Evolutionary conservation across 2,329 filamentous ascomycete genomes (phyloP).

Genomic region (Metarhizium robertsii): DNA sequence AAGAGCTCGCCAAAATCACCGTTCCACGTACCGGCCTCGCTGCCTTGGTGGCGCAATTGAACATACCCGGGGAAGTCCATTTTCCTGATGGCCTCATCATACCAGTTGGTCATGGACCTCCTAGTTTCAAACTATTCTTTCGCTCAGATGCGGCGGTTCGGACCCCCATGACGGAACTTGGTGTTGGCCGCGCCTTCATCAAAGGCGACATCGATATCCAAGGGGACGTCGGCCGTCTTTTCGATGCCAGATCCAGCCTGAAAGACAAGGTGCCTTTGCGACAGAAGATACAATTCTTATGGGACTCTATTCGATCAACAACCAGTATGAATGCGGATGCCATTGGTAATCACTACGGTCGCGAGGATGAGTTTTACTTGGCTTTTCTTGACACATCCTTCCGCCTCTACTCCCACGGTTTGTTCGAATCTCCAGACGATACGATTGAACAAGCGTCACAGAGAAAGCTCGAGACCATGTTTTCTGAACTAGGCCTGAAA

Average conservation of each 20-base stretch:
- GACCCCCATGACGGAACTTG: neutral
- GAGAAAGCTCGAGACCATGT: conserved; percentile 1
- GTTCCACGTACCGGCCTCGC: no score
- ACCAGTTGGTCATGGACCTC: no score
- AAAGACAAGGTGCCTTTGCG: conserved; percentile 2
- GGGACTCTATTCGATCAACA: neutral
- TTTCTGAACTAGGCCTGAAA: neutral
- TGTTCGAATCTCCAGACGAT: neutral
- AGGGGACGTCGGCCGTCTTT: neutral
- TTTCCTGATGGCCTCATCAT: no score
- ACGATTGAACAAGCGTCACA: neutral
- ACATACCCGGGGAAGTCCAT: no score
- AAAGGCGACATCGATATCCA: neutral
- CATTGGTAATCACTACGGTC: neutral
- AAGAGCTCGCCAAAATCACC: no score
- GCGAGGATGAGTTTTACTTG: neutral
- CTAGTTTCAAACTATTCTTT: no score
- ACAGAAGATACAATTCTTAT: conserved; percentile 1
- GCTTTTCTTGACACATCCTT: neutral
- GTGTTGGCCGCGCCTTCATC: conserved; percentile 1
- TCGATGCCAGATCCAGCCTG: neutral
- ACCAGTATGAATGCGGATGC: neutral
- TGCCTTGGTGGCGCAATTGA: no score
- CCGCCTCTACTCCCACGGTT: conserved; percentile 1
- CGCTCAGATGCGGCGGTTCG: no score